Base-by-base conservation (phyloP, 1,284 basidiomycete species). In the Amylostereum areolatum region DNA sequence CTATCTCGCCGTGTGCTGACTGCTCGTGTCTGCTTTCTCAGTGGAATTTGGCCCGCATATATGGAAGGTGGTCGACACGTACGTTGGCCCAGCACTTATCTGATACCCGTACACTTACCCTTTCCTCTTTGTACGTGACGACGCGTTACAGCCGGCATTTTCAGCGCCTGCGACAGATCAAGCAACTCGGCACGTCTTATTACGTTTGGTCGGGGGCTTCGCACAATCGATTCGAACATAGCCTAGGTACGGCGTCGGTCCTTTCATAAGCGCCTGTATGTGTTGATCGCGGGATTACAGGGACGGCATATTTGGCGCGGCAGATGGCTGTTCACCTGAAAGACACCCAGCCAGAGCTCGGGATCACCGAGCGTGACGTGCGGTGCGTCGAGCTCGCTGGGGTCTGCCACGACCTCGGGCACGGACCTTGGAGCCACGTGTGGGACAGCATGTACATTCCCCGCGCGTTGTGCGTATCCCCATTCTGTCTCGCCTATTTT, bases 221-320 rank as follows among this genome's bases (percentile, higher is more conserved):
- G 0, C 89, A 91, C 59, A 89, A 81, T 54, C 76, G 88, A 0
- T 90, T 91, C 54, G 88, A 91, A 58, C 89, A 91, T 59, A 83
- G 77, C 54, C 68, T 91, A 18, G 88, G 87, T 85, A 50, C 43
- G 75, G 52, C 6, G 45, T 32, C 45, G 33, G 29, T 30, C 36
- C 27, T 51, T 27, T 29, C 49, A 3, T 32, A 9, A 25, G 27
- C 40, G 29, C 36, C 35, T 86, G 87, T 32, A 85, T 89, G 5
- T 28, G n/a, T 28, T 43, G 8, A 43, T n/a, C 5, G 18, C n/a
- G n/a, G 25, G 27, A 7, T 8, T 7, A n/a, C 18, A 43, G 41
- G 41, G 12, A 43, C 41, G 27, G 84, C 80, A 2, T 77, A 81
- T 62, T 75, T 91, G 18, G 81, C 85, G 0, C 73, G 83, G 29